phyloP scores from a whole-genome alignment of 1,284 basidiomycete genomes.

The Sanguinoderma infundibulare region DNA sequence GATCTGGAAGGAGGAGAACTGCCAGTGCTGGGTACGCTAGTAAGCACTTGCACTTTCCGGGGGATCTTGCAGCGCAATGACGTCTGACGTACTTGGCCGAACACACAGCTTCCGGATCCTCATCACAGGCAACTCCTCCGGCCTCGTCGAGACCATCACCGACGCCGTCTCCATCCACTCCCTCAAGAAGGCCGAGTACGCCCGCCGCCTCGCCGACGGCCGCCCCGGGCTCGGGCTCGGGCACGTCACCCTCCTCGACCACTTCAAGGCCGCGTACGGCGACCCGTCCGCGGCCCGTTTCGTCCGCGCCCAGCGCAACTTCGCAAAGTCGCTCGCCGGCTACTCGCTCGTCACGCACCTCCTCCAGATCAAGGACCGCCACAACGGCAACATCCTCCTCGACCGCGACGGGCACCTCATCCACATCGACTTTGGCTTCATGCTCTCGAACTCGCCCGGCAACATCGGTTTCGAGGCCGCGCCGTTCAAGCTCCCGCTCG shows the following conservation, averaged over 20 bases:
- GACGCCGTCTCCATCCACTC: conserved; percentile 99
- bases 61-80: too few relatives aligned
- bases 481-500: conserved; percentile 94
- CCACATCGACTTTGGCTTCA: conserved; percentile 99
- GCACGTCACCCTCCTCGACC: conserved; percentile 87
- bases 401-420: conserved; percentile 94
- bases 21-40: conserved; percentile 92
- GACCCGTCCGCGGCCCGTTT: conserved; percentile 87
- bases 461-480: conserved; percentile 99
- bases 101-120: conserved; percentile 75
- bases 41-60: conserved; percentile 49
- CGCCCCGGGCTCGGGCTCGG: conserved; percentile 83
- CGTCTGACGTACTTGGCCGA: too few relatives aligned
- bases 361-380: conserved; percentile 97
- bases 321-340: conserved; percentile 93
- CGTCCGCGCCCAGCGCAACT: conserved; percentile 85
- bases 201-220: conserved; percentile 81
- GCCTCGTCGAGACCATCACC: conserved; percentile 93
- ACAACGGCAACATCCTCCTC: conserved; percentile 98
- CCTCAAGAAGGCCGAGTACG: conserved; percentile 99
- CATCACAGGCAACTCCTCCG: conserved; percentile 92
- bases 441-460: conserved; percentile 95
- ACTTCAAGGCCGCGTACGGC: conserved; percentile 93
- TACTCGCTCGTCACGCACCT: conserved; percentile 96
- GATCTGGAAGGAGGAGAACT: conserved; percentile 95